Evolutionary conservation across 768 basidiomycete genomes (phyloP), one percentile per base, ranked within the genome.

Genomic region (Serpula lacrymans): DNA sequence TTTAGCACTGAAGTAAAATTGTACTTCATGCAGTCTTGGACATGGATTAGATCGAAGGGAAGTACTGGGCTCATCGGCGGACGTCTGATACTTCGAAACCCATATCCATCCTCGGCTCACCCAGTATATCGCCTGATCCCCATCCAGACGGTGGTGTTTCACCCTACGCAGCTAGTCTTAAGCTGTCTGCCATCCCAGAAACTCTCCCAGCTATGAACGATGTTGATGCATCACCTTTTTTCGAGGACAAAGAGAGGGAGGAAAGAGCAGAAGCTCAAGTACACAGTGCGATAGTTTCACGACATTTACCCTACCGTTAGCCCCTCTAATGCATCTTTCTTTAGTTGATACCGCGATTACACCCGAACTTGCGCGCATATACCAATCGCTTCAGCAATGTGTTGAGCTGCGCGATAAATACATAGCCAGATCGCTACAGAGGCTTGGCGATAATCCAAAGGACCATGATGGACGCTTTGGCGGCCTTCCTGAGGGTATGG

Each of bases 371-470:
- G 60, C 68, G 9, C 63, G 70, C 6, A 70, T 91, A 11, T 81
- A 87, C 45, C 72, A 81, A 45, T 74, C 84, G 1, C 79, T 98
- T 56, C 80, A 85, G 43, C 80, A 72, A 54, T 98, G 95, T 57
- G 80, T 98, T 34, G 80, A 88, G 39, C 70, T 98, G 14, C 86
- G 96, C 20, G 95, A 98, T 68, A 98, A 97, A 65, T 99, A 97
- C 68, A 93, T 96, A 68, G 49, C 70, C 5, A 77, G 78, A 44
- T 97, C 94, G 1, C 75, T 83, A 4, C 96, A 99, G 59, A 75
- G 91, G 39, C 78, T 98, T 3, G 96, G 95, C 2, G 96, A 98
- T 64, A 88, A 98, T 60, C 96, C 96, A 0, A 75, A 78, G 46
- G 91, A 98, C 61, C 79, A 94, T 59, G 96, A 98, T 49, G 87